Conservation (phyloP, 345 rosid species). For the Atalantia buxifolia region DNA sequence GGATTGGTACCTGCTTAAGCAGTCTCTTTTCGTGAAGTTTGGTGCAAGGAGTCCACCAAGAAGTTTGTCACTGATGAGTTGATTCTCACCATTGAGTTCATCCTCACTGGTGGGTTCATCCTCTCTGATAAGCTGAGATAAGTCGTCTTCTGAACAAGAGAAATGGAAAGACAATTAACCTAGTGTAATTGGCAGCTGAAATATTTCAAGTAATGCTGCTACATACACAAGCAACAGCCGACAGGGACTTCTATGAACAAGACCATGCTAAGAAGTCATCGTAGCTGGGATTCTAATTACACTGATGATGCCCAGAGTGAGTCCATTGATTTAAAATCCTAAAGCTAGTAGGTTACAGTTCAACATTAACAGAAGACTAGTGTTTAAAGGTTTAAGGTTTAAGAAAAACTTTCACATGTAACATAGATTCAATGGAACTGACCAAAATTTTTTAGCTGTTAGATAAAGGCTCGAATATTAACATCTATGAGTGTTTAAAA, state of each 20-base stretch:
- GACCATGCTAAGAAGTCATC: neutral
- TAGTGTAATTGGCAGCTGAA: neutral
- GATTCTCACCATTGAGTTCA: too few relatives aligned
- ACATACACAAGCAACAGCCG: too few relatives aligned
- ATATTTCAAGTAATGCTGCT: neutral
- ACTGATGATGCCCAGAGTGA: neutral
- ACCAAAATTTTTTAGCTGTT: too few relatives aligned
- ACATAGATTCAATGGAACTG: too few relatives aligned
- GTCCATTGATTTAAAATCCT: too few relatives aligned
- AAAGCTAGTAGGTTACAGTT: too few relatives aligned
- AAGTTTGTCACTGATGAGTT: too few relatives aligned
- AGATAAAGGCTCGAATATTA: too few relatives aligned
- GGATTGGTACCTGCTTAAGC: constrained; percentile 10
- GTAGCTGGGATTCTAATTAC: neutral
- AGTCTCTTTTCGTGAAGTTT: neutral
- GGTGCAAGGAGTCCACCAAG: neutral
- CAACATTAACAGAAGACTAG: neutral
- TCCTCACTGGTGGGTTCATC: too few relatives aligned
- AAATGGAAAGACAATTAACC: neutral
- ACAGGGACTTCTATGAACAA: neutral
- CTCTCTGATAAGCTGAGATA: neutral
- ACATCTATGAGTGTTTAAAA: too few relatives aligned
- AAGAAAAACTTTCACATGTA: too few relatives aligned
- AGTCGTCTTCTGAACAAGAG: neutral
- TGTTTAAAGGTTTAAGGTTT: too few relatives aligned